Percentiles rank a stretch among this genome's conserved stretches.
phyloP scores from a whole-genome alignment of 2,329 filamentous ascomycete species.

The Botrytis sinoallii region DNA sequence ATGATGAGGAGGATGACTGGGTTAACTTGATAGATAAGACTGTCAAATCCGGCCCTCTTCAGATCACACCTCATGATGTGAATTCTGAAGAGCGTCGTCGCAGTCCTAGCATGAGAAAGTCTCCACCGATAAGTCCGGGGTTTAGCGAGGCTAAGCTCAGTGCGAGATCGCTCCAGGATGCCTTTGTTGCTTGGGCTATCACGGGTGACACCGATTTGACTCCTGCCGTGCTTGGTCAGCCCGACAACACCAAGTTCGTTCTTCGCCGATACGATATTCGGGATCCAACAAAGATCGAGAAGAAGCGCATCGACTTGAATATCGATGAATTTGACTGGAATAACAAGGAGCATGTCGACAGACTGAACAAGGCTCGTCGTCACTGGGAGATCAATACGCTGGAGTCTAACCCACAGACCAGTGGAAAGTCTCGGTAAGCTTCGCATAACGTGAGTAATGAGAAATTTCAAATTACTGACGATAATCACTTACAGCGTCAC shows the following conservation, averaged over 20 bases:
- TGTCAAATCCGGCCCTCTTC: not conserved
- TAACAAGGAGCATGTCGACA: not conserved
- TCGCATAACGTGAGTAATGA: accelerated
- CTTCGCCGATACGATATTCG: not conserved
- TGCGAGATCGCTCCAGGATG: not conserved
- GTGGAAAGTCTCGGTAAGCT: not conserved
- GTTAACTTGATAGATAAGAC: not conserved
- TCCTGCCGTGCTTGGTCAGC: not conserved
- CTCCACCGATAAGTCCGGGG: not conserved
- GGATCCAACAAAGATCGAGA: not conserved
- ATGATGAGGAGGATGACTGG: not conserved
- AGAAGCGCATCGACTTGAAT: not conserved
- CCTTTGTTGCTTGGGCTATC: not conserved
- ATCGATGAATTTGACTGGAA: slow-evolving; percentile 1
- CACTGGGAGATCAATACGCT: not conserved
- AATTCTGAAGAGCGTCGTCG: not conserved
- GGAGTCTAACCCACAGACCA: not conserved
- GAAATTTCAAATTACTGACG: not conserved
- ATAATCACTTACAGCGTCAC: not conserved
- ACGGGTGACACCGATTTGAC: not conserved
- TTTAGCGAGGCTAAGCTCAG: not conserved
- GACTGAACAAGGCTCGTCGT: not conserved
- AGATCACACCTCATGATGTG: not conserved
- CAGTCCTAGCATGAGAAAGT: not conserved
- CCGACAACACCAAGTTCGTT: not conserved